These are phyloP conservation scores for Coemansia sp. DNA, from an alignment of 371 early-diverging fungal species.

Conservation along the genomic window DNA sequence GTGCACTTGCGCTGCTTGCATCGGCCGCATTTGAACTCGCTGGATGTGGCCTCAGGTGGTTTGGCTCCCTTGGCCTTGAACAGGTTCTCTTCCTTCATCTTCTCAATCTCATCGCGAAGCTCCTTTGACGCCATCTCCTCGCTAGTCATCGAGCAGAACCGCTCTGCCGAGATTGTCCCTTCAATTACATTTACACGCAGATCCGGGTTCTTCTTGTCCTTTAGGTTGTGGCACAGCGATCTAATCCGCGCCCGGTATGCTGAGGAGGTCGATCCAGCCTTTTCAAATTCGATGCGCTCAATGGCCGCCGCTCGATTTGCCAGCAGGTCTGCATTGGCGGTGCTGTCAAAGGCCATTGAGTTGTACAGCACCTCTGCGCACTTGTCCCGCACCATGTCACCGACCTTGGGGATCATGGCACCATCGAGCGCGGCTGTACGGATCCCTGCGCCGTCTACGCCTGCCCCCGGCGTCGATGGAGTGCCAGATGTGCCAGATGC, in stretches of 20 bases:
- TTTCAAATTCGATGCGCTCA: constrained; percentile 65
- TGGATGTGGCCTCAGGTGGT: constrained; percentile 79
- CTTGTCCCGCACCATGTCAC: constrained; percentile 76
- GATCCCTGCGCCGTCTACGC: not conserved
- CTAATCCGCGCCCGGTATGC: constrained; percentile 82
- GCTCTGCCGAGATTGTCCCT: constrained; percentile 63
- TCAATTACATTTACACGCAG: constrained; percentile 72
- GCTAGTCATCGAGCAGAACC: constrained; percentile 77
- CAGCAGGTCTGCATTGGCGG: constrained; percentile 63
- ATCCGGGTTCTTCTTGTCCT: constrained; percentile 78
- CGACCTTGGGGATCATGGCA: constrained; percentile 53
- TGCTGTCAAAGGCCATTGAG: constrained; percentile 70
- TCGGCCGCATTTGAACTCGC: constrained; percentile 93
- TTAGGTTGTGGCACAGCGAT: constrained; percentile 76
- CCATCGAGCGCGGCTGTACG: constrained; percentile 48
- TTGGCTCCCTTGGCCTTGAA: constrained; percentile 80
- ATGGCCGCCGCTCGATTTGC: constrained; percentile 64
- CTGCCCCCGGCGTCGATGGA: not conserved
- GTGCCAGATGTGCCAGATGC: not conserved
- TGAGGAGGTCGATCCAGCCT: constrained; percentile 54
- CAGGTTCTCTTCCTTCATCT: constrained; percentile 70
- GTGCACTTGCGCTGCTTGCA: constrained; percentile 87
- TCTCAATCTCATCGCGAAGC: constrained; percentile 67
- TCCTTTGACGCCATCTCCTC: constrained; percentile 91
- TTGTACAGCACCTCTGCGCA: constrained; percentile 82